Base-by-base conservation (phyloP, 305 asterid genomes). In the Fraxinus floribunda region DNA sequence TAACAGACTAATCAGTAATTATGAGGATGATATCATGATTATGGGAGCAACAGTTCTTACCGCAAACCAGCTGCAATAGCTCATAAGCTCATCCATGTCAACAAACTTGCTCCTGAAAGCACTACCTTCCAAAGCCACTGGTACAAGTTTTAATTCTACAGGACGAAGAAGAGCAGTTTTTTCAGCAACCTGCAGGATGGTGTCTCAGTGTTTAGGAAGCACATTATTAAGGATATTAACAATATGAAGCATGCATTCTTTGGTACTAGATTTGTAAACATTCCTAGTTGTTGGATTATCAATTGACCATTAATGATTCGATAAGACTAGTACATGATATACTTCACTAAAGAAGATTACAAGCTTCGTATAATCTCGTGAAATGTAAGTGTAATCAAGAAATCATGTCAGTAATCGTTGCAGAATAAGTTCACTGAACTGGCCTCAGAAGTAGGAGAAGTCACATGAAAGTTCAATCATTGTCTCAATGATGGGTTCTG, bases 41-140 rank as follows among this genome's bases (percentile, higher is more conserved):
- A 76, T 49, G 76, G 81, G 75, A 85, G 84, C 29, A 41, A 30
- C 62, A 83, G 85, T 76, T 84, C 97, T 93, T 92, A 96, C 98
- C 60, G 97, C 98, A 88, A 96, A 91, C 99, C 98, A 96, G 91
- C 98, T 91, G 92, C 98, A 93, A 90, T 96, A 94, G 91, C 91
- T 89, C 97, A 94, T 89, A 86, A 96, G 98, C 87, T 96, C 99
- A 88, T 96, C 98, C 5, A 86, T 82, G 89, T 96, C 99, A 76
- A 94, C 91, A 86, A 94, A 86, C 90, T 94, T 96, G 84, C 92
- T 87, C 85, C 97, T 89, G 89, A 96, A 96, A 83, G 98, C 98
- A 85, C 93, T 91, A 78, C 98, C 97, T 91, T 96, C 99, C 91
- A 96, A 83, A 66, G 98, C 87, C 86, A 90, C 41, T 46, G 99